Evolutionary conservation across 2,329 filamentous ascomycete species (phyloP).

Genomic region (Trichophyton verrucosum): DNA sequence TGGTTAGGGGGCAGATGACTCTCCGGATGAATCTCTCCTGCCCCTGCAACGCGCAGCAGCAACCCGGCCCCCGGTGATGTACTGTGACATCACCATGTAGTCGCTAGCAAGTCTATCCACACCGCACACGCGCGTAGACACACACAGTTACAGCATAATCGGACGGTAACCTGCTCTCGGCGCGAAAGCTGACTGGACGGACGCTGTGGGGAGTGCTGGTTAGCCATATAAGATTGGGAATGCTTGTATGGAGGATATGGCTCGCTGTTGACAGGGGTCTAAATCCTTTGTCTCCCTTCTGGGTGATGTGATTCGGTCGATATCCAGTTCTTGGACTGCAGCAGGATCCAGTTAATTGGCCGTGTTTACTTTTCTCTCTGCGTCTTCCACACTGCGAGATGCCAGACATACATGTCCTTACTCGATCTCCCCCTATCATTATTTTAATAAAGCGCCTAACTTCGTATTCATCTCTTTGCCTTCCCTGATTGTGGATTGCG

Average conservation of each 20-base stretch:
- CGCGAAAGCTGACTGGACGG: constrained; percentile 2
- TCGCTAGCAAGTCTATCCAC: background rate
- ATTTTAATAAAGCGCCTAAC: background rate
- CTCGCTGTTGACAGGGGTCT: too few relatives aligned
- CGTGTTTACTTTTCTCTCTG: background rate
- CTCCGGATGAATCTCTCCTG: background rate
- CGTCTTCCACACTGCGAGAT: background rate
- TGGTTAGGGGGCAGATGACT: background rate
- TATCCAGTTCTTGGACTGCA: background rate
- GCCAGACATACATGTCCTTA: background rate
- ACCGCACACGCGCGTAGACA: background rate
- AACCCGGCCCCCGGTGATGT: background rate
- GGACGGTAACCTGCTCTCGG: background rate
- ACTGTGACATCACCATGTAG: background rate
- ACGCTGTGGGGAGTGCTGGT: constrained; percentile 6
- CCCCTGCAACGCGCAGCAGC: background rate
- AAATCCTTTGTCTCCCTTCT: background rate
- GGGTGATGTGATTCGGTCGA: background rate
- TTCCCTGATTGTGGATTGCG: background rate
- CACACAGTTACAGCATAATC: background rate
- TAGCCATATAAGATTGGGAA: background rate
- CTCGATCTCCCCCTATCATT: background rate
- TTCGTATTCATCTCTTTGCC: background rate
- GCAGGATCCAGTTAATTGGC: too few relatives aligned
- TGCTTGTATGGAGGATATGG: background rate